phyloP scores from a whole-genome alignment of 2,329 filamentous ascomycete genomes.

The Exophiala aquamarina region DNA sequence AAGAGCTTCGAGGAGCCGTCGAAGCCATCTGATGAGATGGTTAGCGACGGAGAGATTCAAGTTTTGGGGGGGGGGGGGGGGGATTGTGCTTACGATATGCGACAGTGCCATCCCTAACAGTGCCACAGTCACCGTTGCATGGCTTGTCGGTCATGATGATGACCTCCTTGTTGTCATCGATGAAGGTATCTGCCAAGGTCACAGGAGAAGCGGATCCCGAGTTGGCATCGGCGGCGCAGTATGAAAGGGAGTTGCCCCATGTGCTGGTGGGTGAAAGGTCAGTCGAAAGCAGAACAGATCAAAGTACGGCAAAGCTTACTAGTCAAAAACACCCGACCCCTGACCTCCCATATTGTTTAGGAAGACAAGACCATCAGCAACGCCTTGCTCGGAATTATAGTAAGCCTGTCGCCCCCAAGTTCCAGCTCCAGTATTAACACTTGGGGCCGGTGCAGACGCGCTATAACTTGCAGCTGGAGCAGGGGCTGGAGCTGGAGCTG shows the following conservation, averaged over 20 bases:
- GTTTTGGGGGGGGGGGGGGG: conserved; percentile 41
- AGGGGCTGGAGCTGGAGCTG: conserved; percentile 1
- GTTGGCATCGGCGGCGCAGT: conserved; percentile 49
- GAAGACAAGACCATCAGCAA: conserved; percentile 56
- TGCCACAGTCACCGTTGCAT: conserved; percentile 52
- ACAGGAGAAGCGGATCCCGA: conserved; percentile 48
- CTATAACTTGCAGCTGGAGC: conserved; percentile 1
- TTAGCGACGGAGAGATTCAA: not conserved
- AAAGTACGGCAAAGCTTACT: too few relatives aligned
- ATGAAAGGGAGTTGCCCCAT: conserved; percentile 60
- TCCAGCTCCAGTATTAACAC: conserved; percentile 20
- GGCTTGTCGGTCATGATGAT: conserved; percentile 51
- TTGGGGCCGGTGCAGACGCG: conserved; percentile 8
- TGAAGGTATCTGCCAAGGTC: conserved; percentile 50
- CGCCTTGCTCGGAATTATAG: conserved; percentile 45
- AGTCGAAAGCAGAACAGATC: too few relatives aligned
- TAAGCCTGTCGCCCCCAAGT: conserved; percentile 48
- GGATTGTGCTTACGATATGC: conserved; percentile 43
- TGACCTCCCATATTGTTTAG: conserved; percentile 58
- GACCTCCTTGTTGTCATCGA: conserved; percentile 53
- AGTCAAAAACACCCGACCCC: conserved; percentile 56
- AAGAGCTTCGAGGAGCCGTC: conserved; percentile 69
- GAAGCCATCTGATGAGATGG: conserved; percentile 59
- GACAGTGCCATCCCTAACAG: conserved; percentile 48
- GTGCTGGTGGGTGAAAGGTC: conserved; percentile 17